Evolutionary conservation across 331 rosid genomes (phyloP).

Genomic region (Dryas integrifolia): DNA sequence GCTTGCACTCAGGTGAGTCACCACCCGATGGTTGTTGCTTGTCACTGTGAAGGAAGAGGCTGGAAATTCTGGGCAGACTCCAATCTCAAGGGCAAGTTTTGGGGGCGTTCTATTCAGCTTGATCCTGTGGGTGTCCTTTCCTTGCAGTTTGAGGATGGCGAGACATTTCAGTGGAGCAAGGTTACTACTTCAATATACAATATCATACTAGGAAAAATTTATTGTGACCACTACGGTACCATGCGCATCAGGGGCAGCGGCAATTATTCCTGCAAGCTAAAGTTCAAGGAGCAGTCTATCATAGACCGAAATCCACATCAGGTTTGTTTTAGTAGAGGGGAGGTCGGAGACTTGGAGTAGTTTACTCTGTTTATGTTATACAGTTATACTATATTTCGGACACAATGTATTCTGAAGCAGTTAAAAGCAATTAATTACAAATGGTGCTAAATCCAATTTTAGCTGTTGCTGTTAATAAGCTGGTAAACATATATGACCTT

Average conservation of each 20-base stretch:
- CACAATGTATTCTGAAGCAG: neutral
- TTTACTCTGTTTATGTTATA: neutral
- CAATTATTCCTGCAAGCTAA: constrained; percentile 90
- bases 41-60: constrained; percentile 93
- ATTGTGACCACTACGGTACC: constrained; percentile 96
- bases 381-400: neutral
- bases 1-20: constrained; percentile 76
- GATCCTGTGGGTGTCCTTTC: constrained; percentile 95
- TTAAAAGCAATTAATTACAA: too few relatives aligned
- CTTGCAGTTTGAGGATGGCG: constrained; percentile 89
- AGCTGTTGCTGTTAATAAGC: neutral
- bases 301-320: constrained; percentile 96
- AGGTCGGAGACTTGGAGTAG: neutral
- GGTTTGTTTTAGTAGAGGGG: constrained; percentile 40
- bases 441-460: too few relatives aligned
- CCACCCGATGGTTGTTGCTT: constrained; percentile 97
- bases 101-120: constrained; percentile 98
- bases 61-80: constrained; percentile 99
- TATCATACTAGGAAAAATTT: constrained; percentile 89
- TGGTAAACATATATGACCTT: neutral
- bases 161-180: constrained; percentile 96
- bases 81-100: constrained; percentile 93
- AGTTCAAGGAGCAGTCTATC: constrained; percentile 98
- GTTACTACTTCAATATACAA: constrained; percentile 98
- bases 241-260: constrained; percentile 97